These are phyloP conservation scores for Fusarium gaditjirri DNA, from an alignment of 2,329 filamentous ascomycete species.

Conservation along the genomic window DNA sequence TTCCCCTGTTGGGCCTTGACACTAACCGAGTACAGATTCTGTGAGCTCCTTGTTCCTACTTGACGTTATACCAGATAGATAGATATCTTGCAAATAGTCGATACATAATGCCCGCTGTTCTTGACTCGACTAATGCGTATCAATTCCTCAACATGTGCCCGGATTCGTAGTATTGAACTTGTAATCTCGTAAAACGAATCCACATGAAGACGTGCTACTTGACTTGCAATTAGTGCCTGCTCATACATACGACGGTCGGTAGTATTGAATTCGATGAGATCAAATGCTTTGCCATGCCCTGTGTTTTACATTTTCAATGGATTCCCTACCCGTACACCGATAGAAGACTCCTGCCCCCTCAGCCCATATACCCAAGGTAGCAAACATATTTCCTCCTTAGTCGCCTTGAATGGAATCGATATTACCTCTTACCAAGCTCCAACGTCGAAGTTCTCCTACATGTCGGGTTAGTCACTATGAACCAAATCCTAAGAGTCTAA, in stretches of 20 bases:
- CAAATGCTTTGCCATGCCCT: conserved; percentile 36
- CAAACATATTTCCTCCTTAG: conserved; percentile 2
- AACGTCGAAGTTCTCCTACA: conserved; percentile 91
- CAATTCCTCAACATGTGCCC: background rate
- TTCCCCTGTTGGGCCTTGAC: conserved; percentile 1
- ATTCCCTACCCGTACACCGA: conserved; percentile 37
- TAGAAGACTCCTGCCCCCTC: conserved; percentile 34
- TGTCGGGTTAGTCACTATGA: conserved; percentile 46
- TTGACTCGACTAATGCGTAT: background rate
- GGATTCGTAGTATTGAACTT: background rate
- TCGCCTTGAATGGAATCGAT: conserved; percentile 1
- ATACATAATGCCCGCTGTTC: background rate
- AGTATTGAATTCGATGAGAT: conserved; percentile 19
- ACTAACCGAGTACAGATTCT: conserved; percentile 35
- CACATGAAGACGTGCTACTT: background rate
- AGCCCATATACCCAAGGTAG: conserved; percentile 34
- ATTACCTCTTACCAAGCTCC: conserved; percentile 75
- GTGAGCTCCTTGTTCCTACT: background rate
- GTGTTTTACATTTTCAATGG: conserved; percentile 47
- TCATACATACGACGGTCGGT: background rate
- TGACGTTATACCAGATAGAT: background rate
- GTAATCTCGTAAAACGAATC: background rate
- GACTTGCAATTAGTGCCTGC: background rate
- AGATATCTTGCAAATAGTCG: background rate
- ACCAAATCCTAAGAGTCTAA: background rate